Base-by-base conservation (phyloP, 2,329 filamentous ascomycete species). In the Bipolaris cookei region DNA sequence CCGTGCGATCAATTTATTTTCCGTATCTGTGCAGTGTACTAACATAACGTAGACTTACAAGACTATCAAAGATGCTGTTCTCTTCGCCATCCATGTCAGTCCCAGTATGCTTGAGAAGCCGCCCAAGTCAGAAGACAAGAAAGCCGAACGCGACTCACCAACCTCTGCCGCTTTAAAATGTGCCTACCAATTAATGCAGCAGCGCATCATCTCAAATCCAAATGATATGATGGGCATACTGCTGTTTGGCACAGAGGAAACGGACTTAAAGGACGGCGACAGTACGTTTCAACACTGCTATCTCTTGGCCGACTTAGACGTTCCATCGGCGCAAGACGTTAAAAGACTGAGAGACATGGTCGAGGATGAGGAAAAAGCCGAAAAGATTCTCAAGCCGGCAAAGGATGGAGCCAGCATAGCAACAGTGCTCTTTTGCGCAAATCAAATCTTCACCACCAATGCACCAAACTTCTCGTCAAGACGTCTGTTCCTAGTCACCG, bases 171-270 rank as follows among this genome's bases (percentile, higher is more conserved):
- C 95, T 3, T 79, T 99, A 47, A 97, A 97, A 82, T 97, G 92
- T 69, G 95, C 94, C 56, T 96, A 96, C 71, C 87, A 92, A 71
- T 82, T 99, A 51, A 97, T 99, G 91, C 92, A 98, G 78, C 94
- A 98, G 79, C 91, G 95, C 67, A 98, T 99, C 76, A 98, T 99
- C 68, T 94, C 94, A 3, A 94, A 93, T 60, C 95, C 95, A 1
- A 93, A 89, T 71, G 95, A 99, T 61, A 96, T 97, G 91, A 97
- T 99, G 85, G 93, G 94, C 1, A 90, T 99, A 23, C 76, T 99
- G 35, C 82, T 99, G 0, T 99, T 96, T 73, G 93, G 93, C 7
- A 99, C 95, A 0, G 83, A 96, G 70, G 86, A 91, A 77, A 91
- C 92, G 37, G 72, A 74, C 48, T 38, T 74, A 14, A 71, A 68